These are phyloP conservation scores for Chytriomyces hyalinus DNA, from an alignment of 192 early-diverging fungal species.

Conservation along the genomic window DNA sequence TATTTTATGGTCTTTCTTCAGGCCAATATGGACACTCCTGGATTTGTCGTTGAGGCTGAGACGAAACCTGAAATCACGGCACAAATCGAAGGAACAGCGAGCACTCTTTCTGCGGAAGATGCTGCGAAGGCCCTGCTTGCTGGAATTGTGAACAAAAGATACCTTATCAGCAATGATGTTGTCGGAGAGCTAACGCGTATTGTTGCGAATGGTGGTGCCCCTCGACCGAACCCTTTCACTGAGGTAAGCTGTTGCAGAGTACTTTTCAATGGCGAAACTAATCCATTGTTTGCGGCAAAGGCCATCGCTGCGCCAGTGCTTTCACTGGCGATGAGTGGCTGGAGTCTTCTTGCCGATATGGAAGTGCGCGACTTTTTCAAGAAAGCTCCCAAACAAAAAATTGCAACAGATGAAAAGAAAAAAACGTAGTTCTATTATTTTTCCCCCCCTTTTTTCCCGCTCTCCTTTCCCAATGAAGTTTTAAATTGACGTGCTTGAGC, in stretches of 20 bases:
- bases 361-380: constrained; percentile 18
- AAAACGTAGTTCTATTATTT: not conserved
- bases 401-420: not conserved
- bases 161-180: constrained; percentile 47
- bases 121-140: constrained; percentile 45
- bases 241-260: constrained; percentile 19
- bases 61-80: constrained; percentile 54
- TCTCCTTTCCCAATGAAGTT: too few species aligned
- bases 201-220: constrained; percentile 13
- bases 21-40: constrained; percentile 58
- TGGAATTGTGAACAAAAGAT: constrained; percentile 44
- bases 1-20: not conserved
- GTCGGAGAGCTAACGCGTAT: constrained; percentile 46
- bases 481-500: too few species aligned
- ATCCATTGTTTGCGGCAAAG: not conserved
- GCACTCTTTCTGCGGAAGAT: constrained; percentile 40
- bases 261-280: not conserved
- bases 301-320: constrained; percentile 22
- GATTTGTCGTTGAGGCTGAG: constrained; percentile 51
- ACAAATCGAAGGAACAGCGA: constrained; percentile 47
- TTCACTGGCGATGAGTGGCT: constrained; percentile 12
- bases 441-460: too few species aligned
- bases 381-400: constrained; percentile 11
- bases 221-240: constrained; percentile 35
- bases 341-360: constrained; percentile 23